A percentile compares a stretch with the other conserved stretches of the same genome.
phyloP scores from a whole-genome alignment of 2,329 filamentous ascomycete genomes.

The Microdochium trichocladiopsis region DNA sequence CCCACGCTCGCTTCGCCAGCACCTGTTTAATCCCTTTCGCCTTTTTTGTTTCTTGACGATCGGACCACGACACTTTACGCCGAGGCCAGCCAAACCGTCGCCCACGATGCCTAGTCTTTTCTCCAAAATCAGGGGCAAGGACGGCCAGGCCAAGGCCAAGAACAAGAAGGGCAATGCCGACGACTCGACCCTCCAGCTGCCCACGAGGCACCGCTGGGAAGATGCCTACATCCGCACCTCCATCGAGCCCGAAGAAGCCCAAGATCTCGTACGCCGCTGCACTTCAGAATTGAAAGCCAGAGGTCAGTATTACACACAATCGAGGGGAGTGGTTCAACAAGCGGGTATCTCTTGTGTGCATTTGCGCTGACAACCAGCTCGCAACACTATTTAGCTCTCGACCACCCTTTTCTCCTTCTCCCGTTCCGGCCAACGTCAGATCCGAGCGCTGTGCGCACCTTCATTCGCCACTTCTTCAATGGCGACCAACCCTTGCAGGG shows the following conservation, averaged over 20 bases:
- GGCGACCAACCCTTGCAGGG: slow-evolving; percentile 57
- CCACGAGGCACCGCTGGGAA: slow-evolving; percentile 72
- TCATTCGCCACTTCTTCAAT: slow-evolving; percentile 89
- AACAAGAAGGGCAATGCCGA: slow-evolving; percentile 55
- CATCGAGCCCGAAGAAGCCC: slow-evolving; percentile 84
- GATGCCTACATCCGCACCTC: slow-evolving; percentile 79
- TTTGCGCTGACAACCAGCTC: background rate
- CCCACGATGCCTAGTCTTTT: slow-evolving; percentile 50
- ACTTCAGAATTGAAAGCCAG: slow-evolving; percentile 88
- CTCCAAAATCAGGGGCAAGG: slow-evolving; percentile 67
- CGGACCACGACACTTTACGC: too few relatives aligned
- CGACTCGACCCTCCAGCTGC: slow-evolving; percentile 41
- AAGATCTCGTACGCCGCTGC: slow-evolving; percentile 77
- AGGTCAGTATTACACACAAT: slow-evolving; percentile 53
- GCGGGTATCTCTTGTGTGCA: background rate
- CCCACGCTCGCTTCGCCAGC: background rate
- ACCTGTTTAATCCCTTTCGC: background rate
- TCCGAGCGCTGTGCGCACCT: slow-evolving; percentile 83
- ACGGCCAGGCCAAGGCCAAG: slow-evolving; percentile 51
- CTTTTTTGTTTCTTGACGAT: background rate
- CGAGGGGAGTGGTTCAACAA: background rate
- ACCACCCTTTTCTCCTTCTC: slow-evolving; percentile 86
- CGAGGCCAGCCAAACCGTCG: background rate
- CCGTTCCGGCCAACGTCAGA: slow-evolving; percentile 93
- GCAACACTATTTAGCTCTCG: slow-evolving; percentile 56